Evolutionary conservation across 345 rosid genomes (phyloP), one percentile per base, ranked within the genome.

Genomic region (Kandelia obovata): DNA sequence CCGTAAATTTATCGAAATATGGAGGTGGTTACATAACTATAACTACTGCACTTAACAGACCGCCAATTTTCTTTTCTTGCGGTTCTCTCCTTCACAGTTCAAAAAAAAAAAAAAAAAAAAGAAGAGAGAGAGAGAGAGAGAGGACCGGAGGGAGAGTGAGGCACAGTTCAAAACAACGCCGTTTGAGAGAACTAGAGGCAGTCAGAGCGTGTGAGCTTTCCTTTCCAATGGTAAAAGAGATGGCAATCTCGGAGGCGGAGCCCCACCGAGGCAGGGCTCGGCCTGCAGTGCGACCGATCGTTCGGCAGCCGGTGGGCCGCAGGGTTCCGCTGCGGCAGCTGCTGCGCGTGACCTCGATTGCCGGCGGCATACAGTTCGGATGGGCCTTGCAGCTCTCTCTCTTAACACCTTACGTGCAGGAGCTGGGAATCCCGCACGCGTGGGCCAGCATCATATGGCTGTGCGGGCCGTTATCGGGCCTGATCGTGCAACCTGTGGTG

Each of bases 371-470:
- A 47, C 98, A 92, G 39, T 95, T 95, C 87, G 97, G 99, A 0
- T 95, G 98, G 99, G 98, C 99, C 1, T 81, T 95, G 15, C 98
- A 95, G 88, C 96, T 95, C 35, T 95, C 99, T 15, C 82, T 95
- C 26, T 84, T 92, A 47, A 92, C 98, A 1, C 98, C 99, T 5
- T 95, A 92, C 66, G 99, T 95, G 16, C 99, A 95, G 70, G 96
- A 90, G 92, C 89, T 95, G 11, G 99, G 99, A 65, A 92, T 92
- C 53, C 97, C 97, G 1, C 97, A 95, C 81, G 85, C 89, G 53
- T 95, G 96, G 99, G 93, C 99, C 25, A 95, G 99, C 69, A 71
- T 90, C 34, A 92, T 95, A 58, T 92, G 99, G 99, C 91, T 95
- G 6, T 95, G 99, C 71, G 99, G 99, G 6, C 98, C 98, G 21